Evolutionary conservation across 768 basidiomycete species (phyloP), one percentile per base, ranked within the genome.

Genomic region (Podaxis carcinomalis): DNA sequence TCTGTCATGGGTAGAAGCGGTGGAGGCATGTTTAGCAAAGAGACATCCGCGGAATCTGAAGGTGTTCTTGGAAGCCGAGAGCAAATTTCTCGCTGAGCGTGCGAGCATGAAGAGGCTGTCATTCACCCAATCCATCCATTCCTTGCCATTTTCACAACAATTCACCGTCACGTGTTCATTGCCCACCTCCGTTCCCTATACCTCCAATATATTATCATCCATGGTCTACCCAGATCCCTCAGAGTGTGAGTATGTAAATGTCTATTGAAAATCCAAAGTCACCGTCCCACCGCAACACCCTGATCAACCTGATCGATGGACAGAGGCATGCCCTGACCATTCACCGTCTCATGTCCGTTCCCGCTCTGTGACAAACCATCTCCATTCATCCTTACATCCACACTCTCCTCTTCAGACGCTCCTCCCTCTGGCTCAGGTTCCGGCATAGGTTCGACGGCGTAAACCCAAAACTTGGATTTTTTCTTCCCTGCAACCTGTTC

Each of bases 381-480:
- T n/a, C n/a, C 52, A n/a, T 59, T 42, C 57, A 51, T 51, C 32
- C 53, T 51, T 16, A 23, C 50, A 19, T 16, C 21, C 2, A 27
- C 1, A 21, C 16, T 44, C 27, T 49, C 44, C 9, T 23, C 42
- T n/a, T 49, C 50, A 25, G 59, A 32, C 21, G 6, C 51, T 13
- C 46, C 44, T 11, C 32, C 32, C 32, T 59, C 68, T 19, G 72
- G 52, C 36, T 69, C 68, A n/a, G 74, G 64, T 25, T 73, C 76
- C 6, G 80, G 72, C 47, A 82, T 67, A 1, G 90, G 88, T 66
- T 93, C 92, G 25, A 93, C 89, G 19, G 92, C 92, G 64, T 94
- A 94, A 47, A 89, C 88, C 91, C 92, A 92, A 70, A 87, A 93
- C 68, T 89, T 92, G 68, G 92, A 93, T 72, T 82, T 86, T 76